Conservation (phyloP, 2,329 filamentous ascomycete genomes). For the Gliomastix tumulicola region DNA sequence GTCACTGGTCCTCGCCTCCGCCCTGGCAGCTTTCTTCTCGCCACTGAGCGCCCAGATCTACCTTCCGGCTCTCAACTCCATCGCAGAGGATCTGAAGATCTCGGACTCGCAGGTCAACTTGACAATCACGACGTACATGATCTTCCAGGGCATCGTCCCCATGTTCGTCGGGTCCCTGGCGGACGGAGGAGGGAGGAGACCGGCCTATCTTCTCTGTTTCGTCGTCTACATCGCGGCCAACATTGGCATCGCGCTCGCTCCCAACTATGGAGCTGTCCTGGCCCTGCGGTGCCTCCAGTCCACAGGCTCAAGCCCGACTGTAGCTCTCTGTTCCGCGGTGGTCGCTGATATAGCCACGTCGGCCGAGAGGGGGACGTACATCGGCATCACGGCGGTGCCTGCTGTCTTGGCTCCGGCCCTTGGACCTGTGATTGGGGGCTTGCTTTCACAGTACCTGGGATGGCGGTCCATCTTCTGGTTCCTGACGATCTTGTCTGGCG, state of each 20-base stretch:
- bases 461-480: conserved; percentile 61
- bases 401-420: conserved; percentile 39
- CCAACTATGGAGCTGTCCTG: conserved; percentile 41
- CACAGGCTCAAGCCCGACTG: conserved; percentile 49
- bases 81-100: conserved; percentile 40
- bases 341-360: conserved; percentile 58
- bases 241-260: conserved; percentile 43
- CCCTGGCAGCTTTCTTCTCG: conserved; percentile 4
- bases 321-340: conserved; percentile 50
- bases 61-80: conserved; percentile 40
- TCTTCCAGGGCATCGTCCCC: conserved; percentile 54
- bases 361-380: conserved; percentile 53
- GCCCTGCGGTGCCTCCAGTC: conserved; percentile 50
- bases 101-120: conserved; percentile 35
- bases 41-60: conserved; percentile 22
- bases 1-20: conserved; percentile 1
- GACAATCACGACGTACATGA: conserved; percentile 48
- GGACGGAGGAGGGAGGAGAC: conserved; percentile 45
- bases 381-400: conserved; percentile 44
- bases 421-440: conserved; percentile 52
- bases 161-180: conserved; percentile 49
- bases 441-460: conserved; percentile 47
- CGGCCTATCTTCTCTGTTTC: conserved; percentile 47
- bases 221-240: conserved; percentile 45
- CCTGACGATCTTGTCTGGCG: conserved; percentile 36